These are phyloP conservation scores for sorghum (Sorghum bicolor) DNA, from an alignment of 176 grass and related monocot species.

Conservation along the genomic window DNA sequence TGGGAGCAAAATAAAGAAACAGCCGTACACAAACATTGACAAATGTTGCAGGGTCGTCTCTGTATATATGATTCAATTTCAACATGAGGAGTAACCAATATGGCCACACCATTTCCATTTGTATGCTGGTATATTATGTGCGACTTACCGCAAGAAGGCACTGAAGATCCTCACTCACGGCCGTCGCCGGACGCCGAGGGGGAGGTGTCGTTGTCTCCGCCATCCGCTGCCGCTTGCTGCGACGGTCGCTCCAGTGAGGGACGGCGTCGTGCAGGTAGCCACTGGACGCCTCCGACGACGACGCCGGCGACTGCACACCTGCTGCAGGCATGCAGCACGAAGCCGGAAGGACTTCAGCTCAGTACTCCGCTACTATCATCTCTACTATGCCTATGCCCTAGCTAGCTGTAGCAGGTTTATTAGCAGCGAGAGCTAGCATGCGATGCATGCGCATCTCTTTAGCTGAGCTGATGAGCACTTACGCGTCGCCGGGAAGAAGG, in stretches of 20 bases:
- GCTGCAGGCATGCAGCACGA: slow-evolving; percentile 13
- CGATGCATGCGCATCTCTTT: not conserved
- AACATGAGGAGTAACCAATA: not conserved
- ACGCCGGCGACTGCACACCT: slow-evolving; percentile 54
- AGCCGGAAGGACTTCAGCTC: not conserved
- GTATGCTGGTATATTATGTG: not conserved
- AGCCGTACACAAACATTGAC: too few relatives aligned
- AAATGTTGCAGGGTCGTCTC: too few relatives aligned
- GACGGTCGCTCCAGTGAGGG: slow-evolving; percentile 30
- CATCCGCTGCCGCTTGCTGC: slow-evolving; percentile 58
- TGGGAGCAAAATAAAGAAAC: not conserved
- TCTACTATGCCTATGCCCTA: not conserved
- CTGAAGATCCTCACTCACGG: slow-evolving; percentile 44
- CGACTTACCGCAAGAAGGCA: slow-evolving; percentile 56
- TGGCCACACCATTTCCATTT: not conserved
- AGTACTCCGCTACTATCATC: not conserved
- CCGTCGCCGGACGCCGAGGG: slow-evolving; percentile 10
- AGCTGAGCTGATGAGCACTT: slow-evolving; percentile 1
- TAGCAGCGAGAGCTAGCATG: not conserved
- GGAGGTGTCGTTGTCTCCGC: not conserved
- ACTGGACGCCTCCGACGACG: slow-evolving; percentile 55
- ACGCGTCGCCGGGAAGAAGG: slow-evolving; percentile 34
- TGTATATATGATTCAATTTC: not conserved
- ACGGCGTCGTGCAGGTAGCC: slow-evolving; percentile 63
- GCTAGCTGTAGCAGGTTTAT: not conserved